phyloP scores from a whole-genome alignment of 2,329 filamentous ascomycete genomes.

The Aspergillus sp. region DNA sequence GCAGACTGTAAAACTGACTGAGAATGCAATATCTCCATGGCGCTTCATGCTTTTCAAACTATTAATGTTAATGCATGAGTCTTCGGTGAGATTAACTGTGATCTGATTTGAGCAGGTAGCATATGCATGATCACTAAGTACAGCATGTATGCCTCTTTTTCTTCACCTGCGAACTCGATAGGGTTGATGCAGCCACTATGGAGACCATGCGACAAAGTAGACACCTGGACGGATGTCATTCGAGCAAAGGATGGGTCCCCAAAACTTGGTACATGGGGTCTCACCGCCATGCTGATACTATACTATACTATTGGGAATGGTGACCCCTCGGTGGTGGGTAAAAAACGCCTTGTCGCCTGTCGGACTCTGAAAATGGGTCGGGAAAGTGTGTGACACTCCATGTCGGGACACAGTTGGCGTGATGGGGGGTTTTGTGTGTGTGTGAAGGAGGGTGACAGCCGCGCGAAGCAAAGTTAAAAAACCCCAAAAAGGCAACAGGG shows the following conservation, averaged over 20 bases:
- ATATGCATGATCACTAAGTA: not conserved
- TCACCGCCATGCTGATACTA: slow-evolving; percentile 6
- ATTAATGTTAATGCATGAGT: not conserved
- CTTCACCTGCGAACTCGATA: not conserved
- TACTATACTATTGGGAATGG: not conserved
- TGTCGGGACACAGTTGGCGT: not conserved
- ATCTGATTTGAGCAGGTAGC: slow-evolving; percentile 1
- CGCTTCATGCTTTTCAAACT: not conserved
- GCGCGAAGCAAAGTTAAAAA: slow-evolving; percentile 3
- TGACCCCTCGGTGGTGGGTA: too few species aligned
- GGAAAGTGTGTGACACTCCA: slow-evolving; percentile 1
- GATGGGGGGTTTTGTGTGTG: not conserved
- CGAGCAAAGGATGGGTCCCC: slow-evolving; percentile 14
- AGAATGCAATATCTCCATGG: not conserved
- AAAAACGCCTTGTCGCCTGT: not conserved
- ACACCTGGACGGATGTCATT: slow-evolving; percentile 20
- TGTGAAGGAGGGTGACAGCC: slow-evolving; percentile 5
- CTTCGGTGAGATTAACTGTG: not conserved
- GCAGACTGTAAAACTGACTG: not conserved
- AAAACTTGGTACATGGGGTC: not conserved
- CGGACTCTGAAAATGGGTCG: not conserved
- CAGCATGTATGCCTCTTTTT: not conserved
- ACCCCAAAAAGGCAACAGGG: not conserved
- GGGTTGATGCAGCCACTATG: slow-evolving; percentile 11
- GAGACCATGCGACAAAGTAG: slow-evolving; percentile 13